Evolutionary conservation across 768 basidiomycete genomes (phyloP), one percentile per base, ranked within the genome.

Genomic region (Aureoboletus auriporus): DNA sequence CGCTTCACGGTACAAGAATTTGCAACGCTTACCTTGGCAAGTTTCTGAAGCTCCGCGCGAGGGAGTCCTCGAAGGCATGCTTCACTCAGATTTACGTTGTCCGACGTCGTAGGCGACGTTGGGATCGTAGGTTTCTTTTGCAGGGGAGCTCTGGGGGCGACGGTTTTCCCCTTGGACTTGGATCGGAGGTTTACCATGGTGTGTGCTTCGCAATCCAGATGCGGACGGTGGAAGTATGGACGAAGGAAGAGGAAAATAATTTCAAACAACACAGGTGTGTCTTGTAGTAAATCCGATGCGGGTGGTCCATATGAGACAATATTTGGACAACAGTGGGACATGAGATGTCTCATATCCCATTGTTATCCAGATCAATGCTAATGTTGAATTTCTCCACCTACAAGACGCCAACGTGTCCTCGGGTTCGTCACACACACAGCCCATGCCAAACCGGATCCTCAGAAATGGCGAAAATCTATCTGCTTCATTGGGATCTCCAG

Each of bases 31-130:
- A 61, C 66, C 61, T 42, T 61, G 4, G 63, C 59, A 1, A 63
- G 38, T 31, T 65, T 63, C 46, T 65, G 64, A 20, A 65, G 55
- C 29, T 53, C 37, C 1, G 47, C 46, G 6, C 66, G 62, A 42
- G 66, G 27, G 12, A 65, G 52, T 28, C 55, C 56, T 42, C 51
- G 58, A 28, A 65, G 65, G 26, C 49, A 20, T 34, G 2, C 47
- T 39, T 61, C 56, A 28, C 40, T 53, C 36, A 58, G 31, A 8
- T 47, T 23, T 6, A 11, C n/a, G 8, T 42, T 37, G 3, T 44
- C 36, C 23, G 37, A 23, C 11, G 28, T 3, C 10, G 20, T 29
- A 11, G 46, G 36, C 4, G 42, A 33, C 17, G 36, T 20, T 14
- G 50, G 30, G 44, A 29, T 5, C 16, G 40, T 36, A 17, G 27